These are phyloP conservation scores for Parastagonospora nodorum DNA, from an alignment of 2,329 filamentous ascomycete species.

Conservation along the genomic window DNA sequence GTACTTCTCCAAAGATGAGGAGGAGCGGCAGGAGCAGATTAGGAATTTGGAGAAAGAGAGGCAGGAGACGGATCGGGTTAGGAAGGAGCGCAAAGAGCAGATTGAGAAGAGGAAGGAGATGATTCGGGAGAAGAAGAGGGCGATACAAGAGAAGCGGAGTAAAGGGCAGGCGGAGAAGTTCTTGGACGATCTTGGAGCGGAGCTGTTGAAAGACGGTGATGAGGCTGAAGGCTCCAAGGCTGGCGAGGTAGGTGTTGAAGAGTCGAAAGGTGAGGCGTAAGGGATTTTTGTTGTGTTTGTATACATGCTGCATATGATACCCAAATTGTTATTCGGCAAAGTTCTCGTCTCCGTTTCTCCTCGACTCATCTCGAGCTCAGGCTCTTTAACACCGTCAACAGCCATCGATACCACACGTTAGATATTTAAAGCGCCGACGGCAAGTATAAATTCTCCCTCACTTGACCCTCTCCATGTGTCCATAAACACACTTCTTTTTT, in stretches of 20 bases:
- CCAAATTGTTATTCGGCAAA: no score
- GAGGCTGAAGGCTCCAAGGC: background rate
- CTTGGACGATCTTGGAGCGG: slow-evolving; percentile 59
- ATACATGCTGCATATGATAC: no score
- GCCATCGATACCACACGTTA: no score
- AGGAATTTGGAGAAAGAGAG: slow-evolving; percentile 69
- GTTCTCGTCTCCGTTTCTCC: no score
- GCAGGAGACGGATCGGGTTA: slow-evolving; percentile 68
- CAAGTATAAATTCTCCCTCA: no score
- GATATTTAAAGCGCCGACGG: no score
- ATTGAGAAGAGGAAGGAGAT: slow-evolving; percentile 65
- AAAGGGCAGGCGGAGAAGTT: slow-evolving; percentile 76
- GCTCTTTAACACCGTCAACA: no score
- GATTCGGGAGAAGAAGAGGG: slow-evolving; percentile 65
- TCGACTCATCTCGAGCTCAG: no score
- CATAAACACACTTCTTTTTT: no score
- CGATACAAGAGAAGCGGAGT: slow-evolving; percentile 63
- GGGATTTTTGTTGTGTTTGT: no score
- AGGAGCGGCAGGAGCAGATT: slow-evolving; percentile 74
- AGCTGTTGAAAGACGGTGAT: slow-evolving; percentile 19
- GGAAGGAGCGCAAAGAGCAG: slow-evolving; percentile 54
- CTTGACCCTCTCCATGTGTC: no score
- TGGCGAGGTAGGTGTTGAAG: background rate
- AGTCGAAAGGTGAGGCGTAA: background rate
- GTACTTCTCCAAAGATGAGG: slow-evolving; percentile 80